These are phyloP conservation scores for Syzygium syzygioides DNA, from an alignment of 441 rosid species.

Conservation along the genomic window DNA sequence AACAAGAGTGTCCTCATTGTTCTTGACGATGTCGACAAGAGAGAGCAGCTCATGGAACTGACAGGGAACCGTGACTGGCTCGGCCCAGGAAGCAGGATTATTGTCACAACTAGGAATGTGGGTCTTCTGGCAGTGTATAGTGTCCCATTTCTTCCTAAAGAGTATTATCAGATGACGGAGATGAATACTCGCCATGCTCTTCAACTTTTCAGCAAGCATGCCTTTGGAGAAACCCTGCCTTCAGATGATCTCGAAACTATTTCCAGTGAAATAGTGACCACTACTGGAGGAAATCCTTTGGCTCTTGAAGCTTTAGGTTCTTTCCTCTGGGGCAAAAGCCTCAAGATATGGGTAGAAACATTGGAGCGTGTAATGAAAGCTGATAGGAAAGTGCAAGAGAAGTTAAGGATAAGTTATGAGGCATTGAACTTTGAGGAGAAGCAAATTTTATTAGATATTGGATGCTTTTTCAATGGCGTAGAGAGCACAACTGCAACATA, in stretches of 20 bases:
- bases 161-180: not conserved
- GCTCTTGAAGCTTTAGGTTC: not conserved
- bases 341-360: not conserved
- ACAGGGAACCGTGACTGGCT: fast-evolving
- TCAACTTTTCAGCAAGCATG: not conserved
- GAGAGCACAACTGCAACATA: not conserved
- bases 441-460: not conserved
- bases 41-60: fast-evolving
- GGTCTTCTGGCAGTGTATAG: too few relatives aligned
- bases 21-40: fast-evolving
- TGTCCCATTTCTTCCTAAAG: not conserved
- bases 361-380: not conserved
- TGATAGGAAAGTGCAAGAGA: fast-evolving
- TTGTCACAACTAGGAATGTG: not conserved
- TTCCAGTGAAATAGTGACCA: not conserved
- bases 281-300: not conserved
- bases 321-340: not conserved
- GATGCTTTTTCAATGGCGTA: fast-evolving
- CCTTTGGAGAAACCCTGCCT: not conserved
- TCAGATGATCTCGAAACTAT: fast-evolving
- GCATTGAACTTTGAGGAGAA: not conserved
- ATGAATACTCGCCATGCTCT: not conserved
- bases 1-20: not conserved
- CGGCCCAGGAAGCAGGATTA: not conserved
- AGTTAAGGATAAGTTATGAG: not conserved